phyloP scores from a whole-genome alignment of 768 basidiomycete genomes.

The Suillus paluster region DNA sequence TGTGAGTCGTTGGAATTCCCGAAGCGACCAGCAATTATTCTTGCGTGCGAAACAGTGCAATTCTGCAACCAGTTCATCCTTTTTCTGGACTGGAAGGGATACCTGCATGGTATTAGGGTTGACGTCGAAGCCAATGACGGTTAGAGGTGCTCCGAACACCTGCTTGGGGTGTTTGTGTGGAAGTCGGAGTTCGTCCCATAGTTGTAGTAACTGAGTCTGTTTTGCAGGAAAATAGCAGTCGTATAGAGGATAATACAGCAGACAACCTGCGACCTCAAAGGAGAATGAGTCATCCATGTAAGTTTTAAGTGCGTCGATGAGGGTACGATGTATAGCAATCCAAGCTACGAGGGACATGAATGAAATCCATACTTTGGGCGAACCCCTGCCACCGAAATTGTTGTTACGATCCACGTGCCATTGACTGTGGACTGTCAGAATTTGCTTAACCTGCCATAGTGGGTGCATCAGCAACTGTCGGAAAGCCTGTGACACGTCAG shows the following conservation, averaged over 20 bases:
- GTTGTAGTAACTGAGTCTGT: too few species aligned
- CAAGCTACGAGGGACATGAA: slow-evolving; percentile 31
- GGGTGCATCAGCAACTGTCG: slow-evolving; percentile 39
- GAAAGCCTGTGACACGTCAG: slow-evolving; percentile 42
- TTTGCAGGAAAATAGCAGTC: too few species aligned
- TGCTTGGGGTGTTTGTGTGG: too few species aligned
- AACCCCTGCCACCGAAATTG: too few species aligned
- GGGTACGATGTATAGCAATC: slow-evolving; percentile 21
- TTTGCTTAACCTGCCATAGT: slow-evolving; percentile 12
- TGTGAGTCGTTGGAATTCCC: slow-evolving; percentile 31
- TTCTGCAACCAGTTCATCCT: neutral
- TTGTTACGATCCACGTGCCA: too few species aligned
- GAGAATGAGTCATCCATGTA: too few species aligned
- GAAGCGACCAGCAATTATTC: slow-evolving; percentile 12
- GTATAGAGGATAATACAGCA: too few species aligned
- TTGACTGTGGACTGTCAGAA: too few species aligned
- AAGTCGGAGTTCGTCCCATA: too few species aligned
- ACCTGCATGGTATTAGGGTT: slow-evolving; percentile 26
- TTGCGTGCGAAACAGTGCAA: neutral
- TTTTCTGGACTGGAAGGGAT: slow-evolving; percentile 2
- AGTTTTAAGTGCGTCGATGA: too few species aligned
- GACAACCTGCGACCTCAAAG: too few species aligned
- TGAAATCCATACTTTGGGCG: too few species aligned
- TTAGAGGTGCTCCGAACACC: slow-evolving; percentile 7
- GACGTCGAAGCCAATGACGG: slow-evolving; percentile 36